A percentile compares a stretch with the other conserved stretches of the same genome.
These are phyloP conservation scores for Aspergillus cristatus DNA, from an alignment of 495 filamentous ascomycete species.

Conservation along the genomic window DNA sequence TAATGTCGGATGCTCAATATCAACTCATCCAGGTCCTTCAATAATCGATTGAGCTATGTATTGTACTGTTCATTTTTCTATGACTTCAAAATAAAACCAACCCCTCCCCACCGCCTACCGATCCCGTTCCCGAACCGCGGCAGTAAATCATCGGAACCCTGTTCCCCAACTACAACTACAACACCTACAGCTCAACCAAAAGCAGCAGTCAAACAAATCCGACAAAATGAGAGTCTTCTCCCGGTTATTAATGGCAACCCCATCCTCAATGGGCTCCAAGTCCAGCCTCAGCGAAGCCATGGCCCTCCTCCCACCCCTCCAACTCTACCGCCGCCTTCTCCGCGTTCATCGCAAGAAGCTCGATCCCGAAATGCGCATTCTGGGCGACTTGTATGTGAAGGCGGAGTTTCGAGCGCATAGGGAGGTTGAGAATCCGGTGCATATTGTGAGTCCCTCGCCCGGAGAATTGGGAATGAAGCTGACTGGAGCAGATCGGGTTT, in stretches of 20 bases:
- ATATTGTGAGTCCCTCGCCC: constrained; percentile 56
- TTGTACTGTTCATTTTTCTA: too few species aligned
- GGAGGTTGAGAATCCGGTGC: constrained; percentile 79
- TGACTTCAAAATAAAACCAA: too few species aligned
- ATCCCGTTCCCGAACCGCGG: not conserved
- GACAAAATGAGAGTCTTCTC: constrained; percentile 11
- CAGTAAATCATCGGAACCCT: too few species aligned
- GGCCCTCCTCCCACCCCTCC: constrained; percentile 83
- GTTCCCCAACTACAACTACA: not conserved
- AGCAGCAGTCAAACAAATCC: not conserved
- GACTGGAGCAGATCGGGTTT: constrained; percentile 67
- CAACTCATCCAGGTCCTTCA: too few species aligned
- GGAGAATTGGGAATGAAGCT: constrained; percentile 3
- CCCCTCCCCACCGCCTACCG: constrained; percentile 18
- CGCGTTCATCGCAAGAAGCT: constrained; percentile 77
- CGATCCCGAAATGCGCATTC: constrained; percentile 59
- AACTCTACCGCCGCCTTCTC: constrained; percentile 78
- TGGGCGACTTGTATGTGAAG: constrained; percentile 89
- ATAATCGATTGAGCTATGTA: too few species aligned
- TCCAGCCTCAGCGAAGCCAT: constrained; percentile 48
- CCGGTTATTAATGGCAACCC: constrained; percentile 38
- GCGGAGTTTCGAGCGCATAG: constrained; percentile 78
- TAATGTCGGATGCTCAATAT: too few species aligned
- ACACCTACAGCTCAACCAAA: constrained; percentile 1
- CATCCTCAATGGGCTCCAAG: constrained; percentile 37